Conservation (phyloP, 225 moss, liverwort and hornwort genomes). For the Antitrichia curtipendula region DNA sequence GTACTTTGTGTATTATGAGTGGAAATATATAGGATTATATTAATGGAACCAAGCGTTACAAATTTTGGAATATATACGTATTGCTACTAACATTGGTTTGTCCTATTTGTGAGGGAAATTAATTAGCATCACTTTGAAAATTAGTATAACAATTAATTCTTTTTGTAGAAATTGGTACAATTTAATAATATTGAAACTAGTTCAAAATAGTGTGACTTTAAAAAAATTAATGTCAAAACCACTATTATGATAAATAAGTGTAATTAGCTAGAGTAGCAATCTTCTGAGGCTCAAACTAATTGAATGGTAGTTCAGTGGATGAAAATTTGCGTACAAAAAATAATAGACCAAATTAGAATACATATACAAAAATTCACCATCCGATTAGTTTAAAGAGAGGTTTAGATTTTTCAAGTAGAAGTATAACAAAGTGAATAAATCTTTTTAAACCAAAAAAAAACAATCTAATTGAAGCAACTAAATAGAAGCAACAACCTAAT, state of each 20-base stretch:
- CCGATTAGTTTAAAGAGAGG: not conserved
- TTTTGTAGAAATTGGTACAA: not conserved
- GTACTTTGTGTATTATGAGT: not conserved
- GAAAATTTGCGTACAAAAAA: not conserved
- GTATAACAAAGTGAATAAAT: not conserved
- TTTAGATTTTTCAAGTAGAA: not conserved
- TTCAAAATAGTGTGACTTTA: not conserved
- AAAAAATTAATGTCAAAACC: accelerated
- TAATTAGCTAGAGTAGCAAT: not conserved
- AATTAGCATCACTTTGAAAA: not conserved
- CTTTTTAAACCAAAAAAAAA: not conserved
- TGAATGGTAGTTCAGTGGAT: no score
- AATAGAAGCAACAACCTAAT: not conserved
- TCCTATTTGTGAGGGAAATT: accelerated
- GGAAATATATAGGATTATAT: accelerated
- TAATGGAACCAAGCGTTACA: not conserved
- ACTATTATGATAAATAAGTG: not conserved
- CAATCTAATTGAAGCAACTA: not conserved
- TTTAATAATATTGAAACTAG: not conserved
- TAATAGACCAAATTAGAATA: not conserved
- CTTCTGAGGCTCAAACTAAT: not conserved
- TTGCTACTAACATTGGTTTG: not conserved
- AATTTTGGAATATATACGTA: not conserved
- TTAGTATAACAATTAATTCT: not conserved
- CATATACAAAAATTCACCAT: not conserved